Evolutionary conservation across 306 rosid species (phyloP), one percentile per base, ranked within the genome.

Genomic region (Hippophae rhamnoides): DNA sequence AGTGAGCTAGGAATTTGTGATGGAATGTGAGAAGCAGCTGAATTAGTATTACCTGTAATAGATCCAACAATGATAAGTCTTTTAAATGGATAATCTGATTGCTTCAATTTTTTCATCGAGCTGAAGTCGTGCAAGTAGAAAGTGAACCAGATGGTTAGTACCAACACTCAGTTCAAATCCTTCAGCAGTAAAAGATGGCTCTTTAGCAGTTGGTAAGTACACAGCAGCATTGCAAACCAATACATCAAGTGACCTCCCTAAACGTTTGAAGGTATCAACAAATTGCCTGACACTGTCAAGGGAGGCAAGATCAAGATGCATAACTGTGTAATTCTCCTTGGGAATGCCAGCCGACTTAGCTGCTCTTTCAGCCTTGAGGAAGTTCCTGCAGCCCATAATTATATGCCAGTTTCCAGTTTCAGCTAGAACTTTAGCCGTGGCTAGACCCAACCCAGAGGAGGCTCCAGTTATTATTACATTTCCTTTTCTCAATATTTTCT

Each of bases 101-200:
- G 69, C 27, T 60, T 54, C 72, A 84, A 18, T 26, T 75, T 84
- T 26, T 75, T 84, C 90, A 40, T 84, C 87, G 8, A 84, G 73
- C 63, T 81, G 60, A 23, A 84, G 46, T 56, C 90, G 84, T 0
- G 90, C 62, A 13, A 84, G 87, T 61, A 84, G 90, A 48, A 84
- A 84, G 72, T 84, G 90, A 8, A 84, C 90, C 0, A 84, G 74
- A 73, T 84, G 90, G 72, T 84, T 81, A 10, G 87, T 81, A 46
- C 90, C 90, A 61, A 84, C 90, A 67, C 90, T 84, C 9, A 78
- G 71, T 57, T 84, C 90, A 76, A 84, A 84, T 18, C 90, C 87
- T 43, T 84, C 90, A 51, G 87, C 90, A 41, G 90, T 76, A 71
- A 71, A 84, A 43, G 76, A 75, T 43, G 90, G 87, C 55, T 81